Evolutionary conservation across 2,329 filamentous ascomycete species (phyloP), one percentile per base, ranked within the genome.

Genomic region (Leptographium flavum): DNA sequence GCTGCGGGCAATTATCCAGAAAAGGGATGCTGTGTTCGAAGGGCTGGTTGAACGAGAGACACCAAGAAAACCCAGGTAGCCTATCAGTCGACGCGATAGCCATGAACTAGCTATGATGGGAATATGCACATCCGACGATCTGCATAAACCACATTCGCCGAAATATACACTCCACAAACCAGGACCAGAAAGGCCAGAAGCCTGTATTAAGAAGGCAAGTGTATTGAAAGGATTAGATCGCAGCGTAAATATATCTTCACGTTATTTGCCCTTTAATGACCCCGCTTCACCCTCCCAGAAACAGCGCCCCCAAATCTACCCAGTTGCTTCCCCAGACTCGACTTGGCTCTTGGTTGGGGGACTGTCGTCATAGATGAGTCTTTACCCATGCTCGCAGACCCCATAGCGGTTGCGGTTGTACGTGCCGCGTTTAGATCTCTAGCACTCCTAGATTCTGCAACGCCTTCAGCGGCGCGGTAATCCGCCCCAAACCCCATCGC

Each of bases 11-110:
- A 62, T 86, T 43, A 79, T 71, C 25, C 68, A 69, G 51, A 69
- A 71, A 53, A 73, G 87, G 45, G 86, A 94, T 58, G 70, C 65
- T 27, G 68, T 86, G 45, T 93, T 94, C 57, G 86, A 90, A 57
- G 73, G 70, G 2, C 58, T 92, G 39, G 76, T 86, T 3, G 76
- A 79, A 54, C 66, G 69, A 35, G 73, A 76, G 56, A 77, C 73
- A 45, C 74, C 74, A 2, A 61, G 64, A 46, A 71, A 67, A 50
- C 54, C 19, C 13, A 38, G 23, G 25, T 37, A 22, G 27, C 22
- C 3, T 14, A 19, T 6, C 5, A 21, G n/a, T n/a, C n/a, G n/a
- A n/a, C n/a, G n/a, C n/a, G n/a, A n/a, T n/a, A n/a, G n/a, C n/a
- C n/a, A n/a, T n/a, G n/a, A n/a, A n/a, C n/a, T n/a, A n/a, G n/a